Base-by-base conservation (phyloP, 192 early-diverging fungal genomes). In the Mortierella hygrophila region DNA sequence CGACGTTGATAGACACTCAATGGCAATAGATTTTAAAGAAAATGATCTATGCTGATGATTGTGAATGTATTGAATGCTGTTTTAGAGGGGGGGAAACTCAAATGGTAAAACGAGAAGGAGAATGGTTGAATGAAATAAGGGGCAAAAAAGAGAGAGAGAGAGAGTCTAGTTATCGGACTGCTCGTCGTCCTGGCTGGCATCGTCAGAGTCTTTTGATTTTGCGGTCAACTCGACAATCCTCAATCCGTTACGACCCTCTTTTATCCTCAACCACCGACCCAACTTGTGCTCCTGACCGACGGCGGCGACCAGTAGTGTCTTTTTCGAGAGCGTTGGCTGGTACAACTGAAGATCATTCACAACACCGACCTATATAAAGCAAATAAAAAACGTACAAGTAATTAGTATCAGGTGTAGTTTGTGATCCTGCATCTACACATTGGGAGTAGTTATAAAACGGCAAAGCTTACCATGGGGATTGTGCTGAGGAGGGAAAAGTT, bases 261-360 rank as follows among this genome's bases (percentile, higher is more conserved):
- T 97, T 68, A 92, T 82, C 81, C 94, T 93, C 76, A 92, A 91
- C 98, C 98, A 99, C 63, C 98, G 93, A 16, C 98, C 98, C 54
- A 96, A 79, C 78, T 93, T 91, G 78, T 97, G 96, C 88, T 99
- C 98, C 83, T 97, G 96, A 29, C 97, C 98, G 49, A 95, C 87
- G 8, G 92, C 98, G 2, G 92, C 93, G 5, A 93, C 92, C 49
- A 99, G 76, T 47, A 89, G 49, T 16, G 89, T 92, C 60, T 81
- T 84, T 55, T 88, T 88, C 18, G 83, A 82, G 32, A 89, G 82
- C 15, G 70, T 80, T 23, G 89, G 83, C 60, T 80, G 74, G 37
- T 85, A 85, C 41, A 85, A 35, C 68, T 85, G 83, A 76, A 85
- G 78, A 40, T 80, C 83, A 46, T 85, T 85, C 38, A 85, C 78